Conservation (phyloP, 768 basidiomycete genomes). For the Boletus subparvulus region DNA sequence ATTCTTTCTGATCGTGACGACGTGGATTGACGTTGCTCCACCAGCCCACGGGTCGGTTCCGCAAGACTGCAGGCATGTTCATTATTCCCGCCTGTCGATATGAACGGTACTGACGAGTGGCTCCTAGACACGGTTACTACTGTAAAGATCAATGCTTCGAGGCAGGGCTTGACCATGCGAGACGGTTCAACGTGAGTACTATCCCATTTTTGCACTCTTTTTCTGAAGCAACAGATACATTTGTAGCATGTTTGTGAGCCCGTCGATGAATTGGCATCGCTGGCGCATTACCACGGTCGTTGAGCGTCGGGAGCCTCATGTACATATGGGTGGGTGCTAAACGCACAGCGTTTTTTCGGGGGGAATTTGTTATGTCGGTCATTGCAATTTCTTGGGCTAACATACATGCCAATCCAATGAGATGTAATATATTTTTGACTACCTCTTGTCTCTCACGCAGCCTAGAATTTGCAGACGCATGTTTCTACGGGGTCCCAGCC, state of each 20-base stretch:
- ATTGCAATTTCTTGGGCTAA: background rate
- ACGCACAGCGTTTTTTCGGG: background rate
- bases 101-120: background rate
- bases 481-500: conserved; percentile 28
- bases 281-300: background rate
- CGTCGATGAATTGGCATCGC: background rate
- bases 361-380: background rate
- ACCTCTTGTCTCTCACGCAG: conserved; percentile 8
- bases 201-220: background rate
- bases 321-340: background rate
- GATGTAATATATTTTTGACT: background rate
- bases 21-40: background rate
- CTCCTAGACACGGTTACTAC: conserved; percentile 8
- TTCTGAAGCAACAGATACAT: background rate
- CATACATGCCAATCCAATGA: background rate
- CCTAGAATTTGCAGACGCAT: conserved; percentile 18
- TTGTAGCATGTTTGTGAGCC: conserved; percentile 10
- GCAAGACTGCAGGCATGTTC: conserved; percentile 11
- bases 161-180: conserved; percentile 10
- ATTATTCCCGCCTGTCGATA: background rate
- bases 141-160: conserved; percentile 13
- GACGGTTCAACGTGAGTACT: conserved; percentile 8
- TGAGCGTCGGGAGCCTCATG: background rate
- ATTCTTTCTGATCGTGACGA: background rate
- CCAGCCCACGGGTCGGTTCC: background rate